Evolutionary conservation across 306 rosid genomes (phyloP), one percentile per base, ranked within the genome.

Genomic region (Acacia melanoxylon): DNA sequence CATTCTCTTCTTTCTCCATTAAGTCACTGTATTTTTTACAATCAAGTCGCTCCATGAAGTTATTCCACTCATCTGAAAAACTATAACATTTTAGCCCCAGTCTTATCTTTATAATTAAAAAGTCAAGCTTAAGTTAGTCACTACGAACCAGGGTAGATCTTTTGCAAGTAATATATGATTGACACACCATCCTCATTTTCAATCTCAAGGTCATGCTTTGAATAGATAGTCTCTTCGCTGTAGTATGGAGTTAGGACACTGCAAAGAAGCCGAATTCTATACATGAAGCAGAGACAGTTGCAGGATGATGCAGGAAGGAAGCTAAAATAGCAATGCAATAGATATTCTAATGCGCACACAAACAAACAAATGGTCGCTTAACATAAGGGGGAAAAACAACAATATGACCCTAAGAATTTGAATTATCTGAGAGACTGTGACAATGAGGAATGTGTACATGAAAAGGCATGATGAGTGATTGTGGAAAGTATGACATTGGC

Each of bases 141-240:
- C 52, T 78, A 90, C 93, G 74, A 83, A 92, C 99, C 99, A 72
- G 99, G 99, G 87, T 84, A 95, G 83, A 95, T 95, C 89, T 93
- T 95, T 85, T 93, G 99, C 83, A 95, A 85, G 90, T 95, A 95
- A 86, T 87, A 95, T 80, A 95, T 85, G 73, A 93, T 88, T 75
- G 99, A 95, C 79, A 95, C 87, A 25, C 99, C 99, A 81, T 95
- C 99, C 90, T 95, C 99, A 41, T 95, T 95, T 81, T 95, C 98
- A 84, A 92, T 77, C 89, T 93, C 99, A 78, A 95, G 92, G 85
- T 95, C 99, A 72, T 83, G 81, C 92, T 93, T 93, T 77, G 99
- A 95, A 82, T 92, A 95, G 77, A 95, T 91, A 59, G 98, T 93
- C 94, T 95, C 99, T 81, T 95, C 99, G 68, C 97, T 92, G 49